These are phyloP conservation scores for Phytophthora foliorum DNA, from an alignment of 352 stramenopile genomes.

Conservation along the genomic window DNA sequence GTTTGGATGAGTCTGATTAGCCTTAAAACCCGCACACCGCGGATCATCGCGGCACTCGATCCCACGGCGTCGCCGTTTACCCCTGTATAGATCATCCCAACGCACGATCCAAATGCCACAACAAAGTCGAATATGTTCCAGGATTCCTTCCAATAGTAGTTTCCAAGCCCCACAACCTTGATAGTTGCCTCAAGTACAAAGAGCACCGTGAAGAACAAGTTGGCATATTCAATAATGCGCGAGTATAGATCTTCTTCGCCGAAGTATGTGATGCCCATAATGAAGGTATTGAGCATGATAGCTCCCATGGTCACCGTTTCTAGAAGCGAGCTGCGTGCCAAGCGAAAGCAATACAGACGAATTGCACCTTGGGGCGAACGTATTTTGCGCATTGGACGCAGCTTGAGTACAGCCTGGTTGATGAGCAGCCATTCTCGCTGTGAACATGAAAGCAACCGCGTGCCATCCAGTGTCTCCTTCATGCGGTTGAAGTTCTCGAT, in stretches of 20 bases:
- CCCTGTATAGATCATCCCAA: conserved; percentile 61
- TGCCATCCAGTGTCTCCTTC: conserved; percentile 73
- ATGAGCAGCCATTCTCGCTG: conserved; percentile 85
- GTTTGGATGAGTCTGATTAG: conserved; percentile 79
- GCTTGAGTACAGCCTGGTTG: conserved; percentile 56
- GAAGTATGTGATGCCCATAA: conserved; percentile 88
- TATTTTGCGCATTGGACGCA: conserved; percentile 52
- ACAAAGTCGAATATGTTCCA: conserved; percentile 92
- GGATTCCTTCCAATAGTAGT: conserved; percentile 78
- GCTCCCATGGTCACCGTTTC: conserved; percentile 82
- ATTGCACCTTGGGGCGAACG: conserved; percentile 48
- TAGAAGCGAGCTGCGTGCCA: conserved; percentile 62
- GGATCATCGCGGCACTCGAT: conserved; percentile 69
- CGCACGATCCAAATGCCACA: conserved; percentile 56
- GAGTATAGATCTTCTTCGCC: conserved; percentile 74
- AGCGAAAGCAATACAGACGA: conserved; percentile 49
- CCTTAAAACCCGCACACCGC: conserved; percentile 84
- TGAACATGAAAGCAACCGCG: conserved; percentile 72
- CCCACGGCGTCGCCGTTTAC: conserved; percentile 33
- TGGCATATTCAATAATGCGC: conserved; percentile 68
- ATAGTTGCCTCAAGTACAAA: conserved; percentile 85
- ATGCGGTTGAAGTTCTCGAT: conserved; percentile 93
- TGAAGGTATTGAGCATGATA: conserved; percentile 90
- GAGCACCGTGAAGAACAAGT: conserved; percentile 83
- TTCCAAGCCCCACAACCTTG: conserved; percentile 82